Base-by-base conservation (phyloP, 306 rosid species). In the Carpinus viminea region DNA sequence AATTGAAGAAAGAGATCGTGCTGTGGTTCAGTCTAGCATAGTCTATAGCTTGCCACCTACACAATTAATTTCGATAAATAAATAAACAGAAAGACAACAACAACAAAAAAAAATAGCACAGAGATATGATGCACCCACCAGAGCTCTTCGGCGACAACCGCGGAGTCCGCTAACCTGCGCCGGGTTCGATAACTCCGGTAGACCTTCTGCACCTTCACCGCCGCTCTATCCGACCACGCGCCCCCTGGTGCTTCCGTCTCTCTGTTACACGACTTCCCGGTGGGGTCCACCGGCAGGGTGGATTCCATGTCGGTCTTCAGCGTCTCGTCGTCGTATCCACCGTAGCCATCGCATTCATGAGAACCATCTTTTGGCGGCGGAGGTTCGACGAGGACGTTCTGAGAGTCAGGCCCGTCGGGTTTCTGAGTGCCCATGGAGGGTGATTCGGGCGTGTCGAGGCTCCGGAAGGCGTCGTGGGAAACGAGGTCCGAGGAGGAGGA, bases 31-130 rank as follows among this genome's bases (percentile, higher is more conserved):
- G 78, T 61, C 94, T 80, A 4, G 80, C 96, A 50, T 60, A 88
- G 79, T 94, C 96, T 78, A 94, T 84, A 24, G 88, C 94, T 83
- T 87, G 96, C 98, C 98, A 92, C 98, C 98, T 94, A 64, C 83
- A 47, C 16, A 57, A 83, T 15, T 4, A 41, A 57, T 36, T 79
- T 34, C 59, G 0, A 5, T 3, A 4, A 62, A 51, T 34, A 36
- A 36, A 2, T 20, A 6, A 53, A 52, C 36, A 41, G 68, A 48
- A 17, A 34, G 26, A 51, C 43, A 59, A 47, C 2, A 59, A 47
- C 2, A 31, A 31, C 1, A 2, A 47, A 53, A 55, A 55, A 12
- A 55, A 64, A 13, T 10, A 36, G 24, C 12, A 46, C 18, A 13
- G 34, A 24, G 21, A 38, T 34, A 53, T 5, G 57, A 75, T 68